A percentile compares a stretch with the other conserved stretches of the same genome.
Evolutionary conservation across 345 rosid genomes (phyloP).

Genomic region (Salix dunnii): DNA sequence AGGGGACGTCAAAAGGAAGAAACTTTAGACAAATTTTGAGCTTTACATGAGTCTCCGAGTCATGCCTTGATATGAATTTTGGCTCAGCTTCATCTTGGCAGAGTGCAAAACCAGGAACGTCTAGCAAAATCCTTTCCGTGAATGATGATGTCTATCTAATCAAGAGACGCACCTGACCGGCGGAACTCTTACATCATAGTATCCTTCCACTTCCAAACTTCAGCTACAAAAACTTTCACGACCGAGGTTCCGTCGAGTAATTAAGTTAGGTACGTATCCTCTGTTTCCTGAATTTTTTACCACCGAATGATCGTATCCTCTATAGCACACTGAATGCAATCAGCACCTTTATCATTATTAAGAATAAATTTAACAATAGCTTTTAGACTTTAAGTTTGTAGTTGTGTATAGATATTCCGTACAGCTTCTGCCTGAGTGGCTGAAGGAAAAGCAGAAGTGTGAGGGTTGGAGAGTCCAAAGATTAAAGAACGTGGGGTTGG

Average conservation of each 20-base stretch:
- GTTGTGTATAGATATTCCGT: no score
- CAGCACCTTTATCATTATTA: neutral
- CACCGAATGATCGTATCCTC: neutral
- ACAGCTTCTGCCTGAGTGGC: no score
- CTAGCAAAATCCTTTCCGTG: neutral
- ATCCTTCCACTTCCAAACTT: neutral
- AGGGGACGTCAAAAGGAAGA: no score
- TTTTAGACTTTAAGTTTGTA: no score
- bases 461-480: no score
- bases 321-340: neutral
- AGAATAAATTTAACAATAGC: no score
- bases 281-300: neutral
- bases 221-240: neutral
- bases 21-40: no score
- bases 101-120: neutral
- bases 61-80: neutral
- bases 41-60: no score
- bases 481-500: no score
- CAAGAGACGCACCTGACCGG: neutral
- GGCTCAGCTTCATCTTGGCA: neutral
- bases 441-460: no score
- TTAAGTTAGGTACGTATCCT: neutral
- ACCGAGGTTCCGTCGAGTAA: neutral
- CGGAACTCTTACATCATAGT: neutral
- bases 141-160: neutral